Conservation (phyloP, 2,329 filamentous ascomycete species). For the Zymoseptoria pseudotritici region DNA sequence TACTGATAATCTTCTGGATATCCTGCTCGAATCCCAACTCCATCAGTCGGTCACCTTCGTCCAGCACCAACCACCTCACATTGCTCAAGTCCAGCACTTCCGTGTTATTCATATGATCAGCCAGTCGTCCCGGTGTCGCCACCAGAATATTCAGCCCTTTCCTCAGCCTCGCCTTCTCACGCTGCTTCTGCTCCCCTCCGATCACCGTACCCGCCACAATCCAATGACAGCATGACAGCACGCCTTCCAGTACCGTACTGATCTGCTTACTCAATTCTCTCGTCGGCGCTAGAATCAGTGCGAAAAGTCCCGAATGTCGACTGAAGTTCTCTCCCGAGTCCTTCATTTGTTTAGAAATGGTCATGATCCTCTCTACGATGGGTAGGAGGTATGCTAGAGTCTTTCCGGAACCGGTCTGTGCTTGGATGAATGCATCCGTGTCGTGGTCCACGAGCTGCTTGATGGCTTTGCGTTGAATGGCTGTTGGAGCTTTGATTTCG, state of each 20-base stretch:
- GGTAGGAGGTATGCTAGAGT: slow-evolving; percentile 82
- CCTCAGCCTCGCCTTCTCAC: slow-evolving; percentile 85
- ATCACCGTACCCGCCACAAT: slow-evolving; percentile 83
- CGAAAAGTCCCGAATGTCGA: slow-evolving; percentile 83
- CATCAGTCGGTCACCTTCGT: slow-evolving; percentile 97
- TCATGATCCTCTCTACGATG: slow-evolving; percentile 79
- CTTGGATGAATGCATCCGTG: slow-evolving; percentile 89
- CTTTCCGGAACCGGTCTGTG: slow-evolving; percentile 95
- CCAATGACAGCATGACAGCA: slow-evolving; percentile 87
- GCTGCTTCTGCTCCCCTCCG: slow-evolving; percentile 64
- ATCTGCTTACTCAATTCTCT: slow-evolving; percentile 94
- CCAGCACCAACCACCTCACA: slow-evolving; percentile 87
- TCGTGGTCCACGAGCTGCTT: slow-evolving; percentile 71
- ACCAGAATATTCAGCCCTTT: slow-evolving; percentile 96
- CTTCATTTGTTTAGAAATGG: slow-evolving; percentile 53
- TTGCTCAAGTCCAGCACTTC: slow-evolving; percentile 80
- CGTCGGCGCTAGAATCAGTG: slow-evolving; percentile 87
- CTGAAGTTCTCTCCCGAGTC: slow-evolving; percentile 50
- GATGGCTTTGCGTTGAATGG: slow-evolving; percentile 87
- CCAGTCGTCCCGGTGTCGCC: slow-evolving; percentile 83
- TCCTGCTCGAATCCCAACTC: slow-evolving; percentile 96
- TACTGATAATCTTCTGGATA: slow-evolving; percentile 75
- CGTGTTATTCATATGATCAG: slow-evolving; percentile 88
- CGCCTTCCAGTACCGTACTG: slow-evolving; percentile 71
- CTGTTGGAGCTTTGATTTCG: slow-evolving; percentile 81